Conservation (phyloP, 805 yeast genomes). For the Teunomyces lycoperdinae region DNA sequence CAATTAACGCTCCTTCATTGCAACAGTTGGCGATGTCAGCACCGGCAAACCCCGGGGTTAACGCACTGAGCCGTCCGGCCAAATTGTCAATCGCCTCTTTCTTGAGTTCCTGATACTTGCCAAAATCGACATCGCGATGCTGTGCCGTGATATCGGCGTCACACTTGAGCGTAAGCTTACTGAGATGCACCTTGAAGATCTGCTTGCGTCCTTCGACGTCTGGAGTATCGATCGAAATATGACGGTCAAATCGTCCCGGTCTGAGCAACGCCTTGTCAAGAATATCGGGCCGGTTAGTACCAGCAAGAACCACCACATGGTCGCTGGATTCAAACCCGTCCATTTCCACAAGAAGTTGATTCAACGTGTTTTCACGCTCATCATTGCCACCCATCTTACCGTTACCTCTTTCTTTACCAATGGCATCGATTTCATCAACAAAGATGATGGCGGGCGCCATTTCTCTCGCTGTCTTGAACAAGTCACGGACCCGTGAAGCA, state of each 20-base stretch:
- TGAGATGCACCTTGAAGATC: slow-evolving; percentile 77
- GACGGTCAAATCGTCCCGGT: slow-evolving; percentile 95
- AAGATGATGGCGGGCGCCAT: slow-evolving; percentile 89
- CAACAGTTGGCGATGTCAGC: slow-evolving; percentile 95
- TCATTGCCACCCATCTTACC: slow-evolving; percentile 81
- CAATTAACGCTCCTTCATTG: slow-evolving; percentile 91
- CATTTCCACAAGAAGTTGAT: slow-evolving; percentile 92
- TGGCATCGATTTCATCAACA: slow-evolving; percentile 94
- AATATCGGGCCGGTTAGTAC: slow-evolving; percentile 91
- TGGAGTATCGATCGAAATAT: slow-evolving; percentile 81
- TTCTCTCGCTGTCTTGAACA: slow-evolving; percentile 84
- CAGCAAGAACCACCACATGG: slow-evolving; percentile 91
- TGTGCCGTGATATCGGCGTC: slow-evolving; percentile 35
- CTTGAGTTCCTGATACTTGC: slow-evolving; percentile 37
- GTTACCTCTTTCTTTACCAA: slow-evolving; percentile 79
- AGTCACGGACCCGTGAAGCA: slow-evolving; percentile 90
- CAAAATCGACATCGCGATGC: slow-evolving; percentile 38
- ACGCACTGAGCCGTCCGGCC: slow-evolving; percentile 81
- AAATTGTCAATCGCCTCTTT: slow-evolving; percentile 51
- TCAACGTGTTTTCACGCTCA: slow-evolving; percentile 89
- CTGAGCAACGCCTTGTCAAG: slow-evolving; percentile 86
- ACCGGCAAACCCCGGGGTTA: slow-evolving; percentile 95
- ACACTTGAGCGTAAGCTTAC: slow-evolving; percentile 49
- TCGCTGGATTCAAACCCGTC: slow-evolving; percentile 89
- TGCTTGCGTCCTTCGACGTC: slow-evolving; percentile 87